Base-by-base conservation (phyloP, 2,329 filamentous ascomycete genomes). In the Diaporthe caulivora region DNA sequence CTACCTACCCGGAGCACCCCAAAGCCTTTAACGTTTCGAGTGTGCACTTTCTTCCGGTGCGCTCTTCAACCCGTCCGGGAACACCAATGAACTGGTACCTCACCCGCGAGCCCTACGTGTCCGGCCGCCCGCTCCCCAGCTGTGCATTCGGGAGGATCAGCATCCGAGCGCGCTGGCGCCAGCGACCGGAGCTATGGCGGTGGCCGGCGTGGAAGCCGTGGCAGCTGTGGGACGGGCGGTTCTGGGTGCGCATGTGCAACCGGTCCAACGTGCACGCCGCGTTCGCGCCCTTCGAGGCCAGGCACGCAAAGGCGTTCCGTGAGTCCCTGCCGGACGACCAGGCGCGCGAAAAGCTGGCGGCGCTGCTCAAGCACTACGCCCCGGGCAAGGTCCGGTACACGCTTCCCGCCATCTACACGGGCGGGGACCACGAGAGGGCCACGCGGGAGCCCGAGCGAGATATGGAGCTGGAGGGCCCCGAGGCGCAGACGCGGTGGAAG, bases 161-260 rank as follows among this genome's bases (percentile, higher is more conserved):
- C 0, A 2, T 75, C 17, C 26, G 64, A 17, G 71, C 77, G 18
- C 40, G 68, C 15, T 74, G 74, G 53, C 60, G 58, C 21, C 29
- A 62, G 24, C 72, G 70, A 8, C 57, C 51, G 15, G 44, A 65
- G 2, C 18, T 67, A 9, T 81, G 79, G 79, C 74, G 75, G 10
- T 80, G 80, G 79, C 73, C 77, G 1, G 6, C n/a, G 3, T 83
- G 81, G 82, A 74, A 72, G 47, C 75, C 68, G 1, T 85, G 84
- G 81, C 74, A 77, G 60, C 79, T 88, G 70, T 93, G 87, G 82
- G 91, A 93, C 79, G 88, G 89, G 0, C 88, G 91, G 2, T 92
- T 87, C 80, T 93, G 91, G 91, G 80, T 92, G 21, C 84, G 86
- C 21, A 71, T 90, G 13, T 80, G 81, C 26, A 81, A 84, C 60